Evolutionary conservation across 225 moss, liverwort and hornwort genomes (phyloP).

Genomic region (Climacium dendroides): DNA sequence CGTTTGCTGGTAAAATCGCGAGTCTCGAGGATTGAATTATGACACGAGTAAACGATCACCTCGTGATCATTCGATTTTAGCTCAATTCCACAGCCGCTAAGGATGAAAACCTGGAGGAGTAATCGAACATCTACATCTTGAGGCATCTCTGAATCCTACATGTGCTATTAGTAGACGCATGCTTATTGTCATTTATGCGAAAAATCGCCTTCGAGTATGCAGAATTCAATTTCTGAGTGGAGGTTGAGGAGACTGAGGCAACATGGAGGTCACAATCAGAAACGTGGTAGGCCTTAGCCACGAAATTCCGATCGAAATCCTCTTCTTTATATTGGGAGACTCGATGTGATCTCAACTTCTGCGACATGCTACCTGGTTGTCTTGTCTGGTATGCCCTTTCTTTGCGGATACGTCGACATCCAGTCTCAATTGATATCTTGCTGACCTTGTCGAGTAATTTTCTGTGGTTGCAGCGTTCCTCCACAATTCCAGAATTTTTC

Average conservation of each 20-base stretch:
- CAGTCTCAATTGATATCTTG: background rate
- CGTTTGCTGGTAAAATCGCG: background rate
- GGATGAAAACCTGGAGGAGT: background rate
- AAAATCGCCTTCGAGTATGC: background rate
- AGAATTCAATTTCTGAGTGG: background rate
- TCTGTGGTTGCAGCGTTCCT: constrained; percentile 29
- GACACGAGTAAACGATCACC: background rate
- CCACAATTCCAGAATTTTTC: constrained; percentile 26
- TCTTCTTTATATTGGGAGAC: background rate
- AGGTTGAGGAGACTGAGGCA: background rate
- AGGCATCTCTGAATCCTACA: background rate
- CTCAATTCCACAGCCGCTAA: background rate
- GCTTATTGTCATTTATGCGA: background rate
- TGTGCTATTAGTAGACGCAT: background rate
- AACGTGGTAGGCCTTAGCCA: background rate
- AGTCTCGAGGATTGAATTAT: background rate
- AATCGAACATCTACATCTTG: background rate
- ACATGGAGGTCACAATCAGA: background rate
- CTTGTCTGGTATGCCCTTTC: background rate
- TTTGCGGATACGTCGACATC: background rate
- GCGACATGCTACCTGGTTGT: background rate
- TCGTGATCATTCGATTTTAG: background rate
- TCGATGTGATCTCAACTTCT: background rate
- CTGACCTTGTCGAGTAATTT: background rate
- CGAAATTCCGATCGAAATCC: background rate